These are phyloP conservation scores for Pichia rugopelliculosa DNA, from an alignment of 805 yeast genomes.

Conservation along the genomic window DNA sequence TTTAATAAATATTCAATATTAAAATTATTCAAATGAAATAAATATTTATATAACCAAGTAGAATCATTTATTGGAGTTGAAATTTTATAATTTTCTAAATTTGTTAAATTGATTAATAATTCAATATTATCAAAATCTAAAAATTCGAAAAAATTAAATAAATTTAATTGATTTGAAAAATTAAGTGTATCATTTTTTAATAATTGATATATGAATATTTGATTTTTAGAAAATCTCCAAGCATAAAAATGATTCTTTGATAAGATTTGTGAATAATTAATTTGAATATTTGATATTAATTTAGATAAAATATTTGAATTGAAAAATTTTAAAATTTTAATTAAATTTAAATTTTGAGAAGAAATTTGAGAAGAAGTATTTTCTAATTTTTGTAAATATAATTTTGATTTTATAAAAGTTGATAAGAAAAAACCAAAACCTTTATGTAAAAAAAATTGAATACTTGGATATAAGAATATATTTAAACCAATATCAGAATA, in stretches of 20 bases:
- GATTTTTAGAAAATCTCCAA: conserved; percentile 57
- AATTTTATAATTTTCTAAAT: background rate
- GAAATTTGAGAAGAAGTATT: background rate
- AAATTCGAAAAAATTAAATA: conserved; percentile 1
- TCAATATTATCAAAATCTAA: background rate
- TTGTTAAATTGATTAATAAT: background rate
- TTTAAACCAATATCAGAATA: conserved; percentile 31
- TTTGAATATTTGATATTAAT: conserved; percentile 18
- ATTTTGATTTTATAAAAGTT: conserved; percentile 25
- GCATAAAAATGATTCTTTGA: conserved; percentile 40
- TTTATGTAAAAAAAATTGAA: conserved; percentile 33
- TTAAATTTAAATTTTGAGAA: background rate
- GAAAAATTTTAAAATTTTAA: background rate
- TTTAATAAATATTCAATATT: background rate
- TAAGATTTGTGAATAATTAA: conserved; percentile 24
- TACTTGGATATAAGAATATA: conserved; percentile 30
- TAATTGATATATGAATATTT: conserved; percentile 21
- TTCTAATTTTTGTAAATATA: conserved; percentile 17
- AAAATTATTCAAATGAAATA: background rate
- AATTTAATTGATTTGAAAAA: background rate
- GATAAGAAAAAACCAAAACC: conserved; percentile 16
- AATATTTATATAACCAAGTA: background rate
- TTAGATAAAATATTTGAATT: conserved; percentile 9
- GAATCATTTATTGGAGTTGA: background rate
- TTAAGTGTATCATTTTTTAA: background rate